Base-by-base conservation (phyloP, 2,329 filamentous ascomycete genomes). In the Fusarium coicis region DNA sequence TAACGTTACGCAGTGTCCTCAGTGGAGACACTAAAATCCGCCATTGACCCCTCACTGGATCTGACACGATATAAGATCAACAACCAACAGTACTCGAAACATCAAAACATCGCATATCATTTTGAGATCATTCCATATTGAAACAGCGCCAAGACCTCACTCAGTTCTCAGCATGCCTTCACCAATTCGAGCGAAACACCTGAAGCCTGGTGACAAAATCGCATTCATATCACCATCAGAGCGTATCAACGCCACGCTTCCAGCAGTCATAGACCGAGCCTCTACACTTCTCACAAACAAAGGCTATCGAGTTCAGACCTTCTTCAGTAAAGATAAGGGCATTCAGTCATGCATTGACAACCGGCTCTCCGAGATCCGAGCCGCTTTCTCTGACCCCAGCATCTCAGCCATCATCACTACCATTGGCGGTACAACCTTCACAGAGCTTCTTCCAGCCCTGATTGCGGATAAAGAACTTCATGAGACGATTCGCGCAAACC, bases 191-290 rank as follows among this genome's bases (percentile, higher is more conserved):
- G 74, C 79, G 5, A 78, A 78, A 42, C 73, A 76, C 7, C 74
- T 85, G 1, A 44, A 78, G 62, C 78, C 80, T 1, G 82, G 82
- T 30, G 80, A 68, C 4, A 85, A 81, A 12, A 82, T 85, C 15
- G 83, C 80, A 4, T 81, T 83, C 63, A 74, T 85, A 52, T 84
- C 83, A 3, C 83, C 83, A 16, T 85, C 83, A 1, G 72, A 74
- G 9, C 82, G 83, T 10, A 70, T 84, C 14, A 83, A 84, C 63
- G 55, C 79, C 36, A 9, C 59, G 19, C 46, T 79, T 10, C 79
- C 82, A 0, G 65, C 47, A 4, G 75, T 79, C 16, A 69, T 84
- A 43, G 28, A 74, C 7, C 79, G 83, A 10, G 82, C 80, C 3
- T 75, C 73, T 4, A 57, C 62, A 7, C 43, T 83, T 1, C 79